A percentile compares a stretch with the other conserved stretches of the same genome.
phyloP scores from a whole-genome alignment of 768 basidiomycete species.

The Dendrothele bispora region DNA sequence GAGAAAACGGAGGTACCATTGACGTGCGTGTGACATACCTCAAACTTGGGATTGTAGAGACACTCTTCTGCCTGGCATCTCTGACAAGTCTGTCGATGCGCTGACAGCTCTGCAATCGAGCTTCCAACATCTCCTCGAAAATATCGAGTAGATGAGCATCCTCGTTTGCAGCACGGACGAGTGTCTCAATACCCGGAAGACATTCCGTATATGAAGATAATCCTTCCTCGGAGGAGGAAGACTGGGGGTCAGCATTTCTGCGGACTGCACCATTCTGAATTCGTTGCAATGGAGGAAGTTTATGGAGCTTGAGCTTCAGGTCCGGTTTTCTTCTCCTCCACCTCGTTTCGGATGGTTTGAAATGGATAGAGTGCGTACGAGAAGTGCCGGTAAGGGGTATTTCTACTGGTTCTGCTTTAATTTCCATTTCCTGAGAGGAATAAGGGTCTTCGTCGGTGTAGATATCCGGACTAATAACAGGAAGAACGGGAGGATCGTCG shows the following conservation, averaged over 20 bases:
- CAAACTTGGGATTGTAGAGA: too few species aligned
- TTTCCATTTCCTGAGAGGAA: neutral
- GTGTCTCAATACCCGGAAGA: too few species aligned
- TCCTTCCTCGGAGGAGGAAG: too few species aligned
- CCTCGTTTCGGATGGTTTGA: neutral
- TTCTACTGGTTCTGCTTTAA: neutral
- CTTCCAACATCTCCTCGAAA: constrained; percentile 73
- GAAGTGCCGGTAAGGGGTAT: neutral
- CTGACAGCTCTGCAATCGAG: constrained; percentile 75
- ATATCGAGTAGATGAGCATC: constrained; percentile 59
- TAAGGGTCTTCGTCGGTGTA: neutral
- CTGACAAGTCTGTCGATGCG: constrained; percentile 59
- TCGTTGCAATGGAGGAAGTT: neutral
- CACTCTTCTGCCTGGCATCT: too few species aligned
- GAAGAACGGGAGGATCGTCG: constrained; percentile 42
- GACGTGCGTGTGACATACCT: too few species aligned
- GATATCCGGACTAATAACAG: constrained; percentile 9
- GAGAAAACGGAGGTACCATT: too few species aligned
- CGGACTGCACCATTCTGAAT: neutral
- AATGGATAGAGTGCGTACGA: neutral
- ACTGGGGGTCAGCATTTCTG: too few species aligned
- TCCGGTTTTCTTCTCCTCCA: neutral
- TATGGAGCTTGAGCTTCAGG: neutral
- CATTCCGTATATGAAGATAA: too few species aligned
- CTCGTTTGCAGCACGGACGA: too few species aligned